Conservation (phyloP, 176 grass and related monocot genomes). For the Bolboschoenus planiculmis region DNA sequence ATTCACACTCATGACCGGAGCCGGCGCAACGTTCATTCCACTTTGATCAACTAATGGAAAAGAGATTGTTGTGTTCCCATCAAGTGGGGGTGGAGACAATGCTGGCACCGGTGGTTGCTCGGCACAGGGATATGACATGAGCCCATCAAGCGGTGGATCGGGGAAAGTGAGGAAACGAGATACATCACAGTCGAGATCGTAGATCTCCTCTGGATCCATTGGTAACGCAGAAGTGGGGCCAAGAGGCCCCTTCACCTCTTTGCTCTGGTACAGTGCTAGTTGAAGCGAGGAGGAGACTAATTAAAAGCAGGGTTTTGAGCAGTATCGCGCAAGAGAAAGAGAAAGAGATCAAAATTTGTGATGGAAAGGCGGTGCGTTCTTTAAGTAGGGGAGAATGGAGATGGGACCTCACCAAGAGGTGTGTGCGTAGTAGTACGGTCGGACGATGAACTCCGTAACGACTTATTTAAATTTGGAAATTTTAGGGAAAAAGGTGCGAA, state of each 20-base stretch:
- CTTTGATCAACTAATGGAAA: not conserved
- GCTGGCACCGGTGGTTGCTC: not conserved
- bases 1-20: not conserved
- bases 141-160: not conserved
- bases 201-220: not conserved
- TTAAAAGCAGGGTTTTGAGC: not conserved
- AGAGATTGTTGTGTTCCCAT: not conserved
- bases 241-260: not conserved
- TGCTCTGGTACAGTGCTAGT: not conserved
- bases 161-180: slow-evolving; percentile 18
- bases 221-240: not conserved
- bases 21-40: not conserved
- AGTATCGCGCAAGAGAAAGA: not conserved
- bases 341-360: not conserved
- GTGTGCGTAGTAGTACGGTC: not conserved
- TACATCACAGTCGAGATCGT: slow-evolving; percentile 26
- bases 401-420: not conserved
- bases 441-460: not conserved
- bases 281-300: not conserved
- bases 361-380: not conserved
- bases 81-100: not conserved
- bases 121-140: not conserved
- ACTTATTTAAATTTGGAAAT: not conserved
- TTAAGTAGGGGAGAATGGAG: not conserved
- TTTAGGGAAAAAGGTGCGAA: not conserved